Base-by-base conservation (phyloP, 495 filamentous ascomycete species). In the Aspergillus indologenus region DNA sequence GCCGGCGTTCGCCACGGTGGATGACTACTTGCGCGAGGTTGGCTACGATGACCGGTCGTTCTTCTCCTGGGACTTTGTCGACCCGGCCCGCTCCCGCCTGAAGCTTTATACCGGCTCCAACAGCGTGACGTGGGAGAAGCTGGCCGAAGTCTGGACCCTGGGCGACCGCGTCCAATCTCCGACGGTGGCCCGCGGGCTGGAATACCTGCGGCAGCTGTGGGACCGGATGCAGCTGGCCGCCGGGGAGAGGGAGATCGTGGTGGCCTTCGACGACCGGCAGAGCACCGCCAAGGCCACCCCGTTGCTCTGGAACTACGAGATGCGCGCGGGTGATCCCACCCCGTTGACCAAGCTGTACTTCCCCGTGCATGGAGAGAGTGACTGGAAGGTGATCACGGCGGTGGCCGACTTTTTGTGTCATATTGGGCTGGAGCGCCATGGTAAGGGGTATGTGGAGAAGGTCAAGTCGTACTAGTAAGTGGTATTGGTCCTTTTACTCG, bases 231-330 rank as follows among this genome's bases (percentile, higher is more conserved):
- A n/a, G n/a, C n/a, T 29, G 26, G 26, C 26, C 26, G 26, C 26
- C 26, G 26, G 4, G n/a, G 26, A 29, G 26, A 29, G 26, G n/a
- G n/a, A n/a, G n/a, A n/a, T n/a, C n/a, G n/a, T n/a, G n/a, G n/a
- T n/a, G n/a, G n/a, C n/a, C n/a, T n/a, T n/a, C n/a, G n/a, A n/a
- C n/a, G n/a, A n/a, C n/a, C n/a, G n/a, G n/a, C n/a, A 29, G 26
- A 4, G 4, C 26, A 29, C 26, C 3, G 26, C 3, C 26, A 29
- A 29, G 26, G 26, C 26, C 26, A 56, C 21, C 47, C 47, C 59
- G 0, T 59, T 65, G 11, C 29, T 65, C 1, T 65, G 59, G 56
- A 65, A 65, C 29, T 61, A 61, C 44, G 63, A 65, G 49, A 57
- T 61, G 20, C 44, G 54, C 0, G 17, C 12, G 1, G 59, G 59